These are phyloP conservation scores for Trichoderma lentiforme DNA, from an alignment of 2,329 filamentous ascomycete species.

Conservation along the genomic window DNA sequence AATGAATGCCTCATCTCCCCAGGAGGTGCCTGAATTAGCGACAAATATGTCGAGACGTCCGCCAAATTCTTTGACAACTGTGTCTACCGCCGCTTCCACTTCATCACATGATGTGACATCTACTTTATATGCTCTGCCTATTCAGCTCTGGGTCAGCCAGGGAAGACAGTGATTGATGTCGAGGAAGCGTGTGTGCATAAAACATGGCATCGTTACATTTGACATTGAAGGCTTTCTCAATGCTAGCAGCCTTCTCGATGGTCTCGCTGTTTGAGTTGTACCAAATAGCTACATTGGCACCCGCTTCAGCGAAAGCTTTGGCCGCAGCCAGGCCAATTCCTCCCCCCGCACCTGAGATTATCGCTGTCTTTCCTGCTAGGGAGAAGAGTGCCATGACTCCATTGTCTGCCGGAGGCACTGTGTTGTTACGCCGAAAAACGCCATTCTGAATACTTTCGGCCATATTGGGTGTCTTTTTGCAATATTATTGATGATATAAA, in stretches of 20 bases:
- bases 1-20: conserved; percentile 20
- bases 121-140: conserved; percentile 20
- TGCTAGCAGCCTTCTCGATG: not conserved
- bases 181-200: not conserved
- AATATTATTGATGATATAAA: not conserved
- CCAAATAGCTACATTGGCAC: conserved; percentile 3
- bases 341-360: conserved; percentile 5
- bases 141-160: not conserved
- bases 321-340: not conserved
- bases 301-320: not conserved
- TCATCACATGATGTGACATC: conserved; percentile 21
- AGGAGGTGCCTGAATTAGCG: conserved; percentile 30
- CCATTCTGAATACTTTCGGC: conserved; percentile 1
- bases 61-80: conserved; percentile 31
- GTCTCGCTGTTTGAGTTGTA: not conserved
- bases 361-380: not conserved
- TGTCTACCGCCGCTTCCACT: conserved; percentile 30
- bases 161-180: not conserved
- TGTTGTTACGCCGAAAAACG: not conserved
- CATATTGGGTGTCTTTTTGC: not conserved
- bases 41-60: conserved; percentile 33
- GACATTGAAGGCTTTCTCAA: not conserved
- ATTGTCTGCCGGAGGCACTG: not conserved
- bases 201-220: not conserved
- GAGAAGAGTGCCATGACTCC: conserved; percentile 8